Evolutionary conservation across 192 early-diverging fungal genomes (phyloP).

Genomic region (Coemansia sp.): DNA sequence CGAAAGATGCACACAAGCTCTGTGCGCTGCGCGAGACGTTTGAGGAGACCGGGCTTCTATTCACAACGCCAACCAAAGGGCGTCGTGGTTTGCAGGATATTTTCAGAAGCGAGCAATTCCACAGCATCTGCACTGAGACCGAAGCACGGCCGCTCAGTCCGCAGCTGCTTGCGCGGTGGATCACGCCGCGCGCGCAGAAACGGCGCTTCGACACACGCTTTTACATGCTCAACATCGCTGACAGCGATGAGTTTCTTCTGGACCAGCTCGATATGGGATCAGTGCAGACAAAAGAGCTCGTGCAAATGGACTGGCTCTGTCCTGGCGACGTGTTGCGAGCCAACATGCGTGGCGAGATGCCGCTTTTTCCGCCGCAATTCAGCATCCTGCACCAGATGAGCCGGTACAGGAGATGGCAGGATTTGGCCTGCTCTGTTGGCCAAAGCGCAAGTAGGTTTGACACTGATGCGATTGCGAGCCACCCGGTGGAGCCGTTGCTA

Average conservation of each 20-base stretch:
- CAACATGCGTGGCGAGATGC: slow-evolving; percentile 47
- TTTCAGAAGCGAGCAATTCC: slow-evolving; percentile 43
- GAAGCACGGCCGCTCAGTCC: slow-evolving; percentile 41
- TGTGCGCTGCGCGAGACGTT: slow-evolving; percentile 79
- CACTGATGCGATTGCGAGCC: background rate
- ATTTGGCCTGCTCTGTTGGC: slow-evolving; percentile 10
- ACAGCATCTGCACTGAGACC: slow-evolving; percentile 50
- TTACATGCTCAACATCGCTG: slow-evolving; percentile 22
- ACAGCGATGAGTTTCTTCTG: slow-evolving; percentile 10
- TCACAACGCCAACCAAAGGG: slow-evolving; percentile 36
- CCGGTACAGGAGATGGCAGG: slow-evolving; percentile 46
- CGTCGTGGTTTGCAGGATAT: slow-evolving; percentile 16
- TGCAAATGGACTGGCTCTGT: slow-evolving; percentile 64
- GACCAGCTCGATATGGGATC: slow-evolving; percentile 9
- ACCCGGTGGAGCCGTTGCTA: slow-evolving; percentile 35
- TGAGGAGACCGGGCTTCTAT: slow-evolving; percentile 75
- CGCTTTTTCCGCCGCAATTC: slow-evolving; percentile 70
- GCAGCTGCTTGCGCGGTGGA: slow-evolving; percentile 59
- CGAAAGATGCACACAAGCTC: slow-evolving; percentile 30
- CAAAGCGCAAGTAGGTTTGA: background rate
- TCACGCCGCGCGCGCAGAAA: slow-evolving; percentile 35
- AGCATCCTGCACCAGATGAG: slow-evolving; percentile 58
- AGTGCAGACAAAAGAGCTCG: slow-evolving; percentile 56
- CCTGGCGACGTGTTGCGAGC: slow-evolving; percentile 62
- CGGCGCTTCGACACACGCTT: slow-evolving; percentile 50